Percentiles rank a stretch among this genome's conserved stretches.
Evolutionary conservation across 192 early-diverging fungal species (phyloP).

Genomic region (Cetraspora pellucida): DNA sequence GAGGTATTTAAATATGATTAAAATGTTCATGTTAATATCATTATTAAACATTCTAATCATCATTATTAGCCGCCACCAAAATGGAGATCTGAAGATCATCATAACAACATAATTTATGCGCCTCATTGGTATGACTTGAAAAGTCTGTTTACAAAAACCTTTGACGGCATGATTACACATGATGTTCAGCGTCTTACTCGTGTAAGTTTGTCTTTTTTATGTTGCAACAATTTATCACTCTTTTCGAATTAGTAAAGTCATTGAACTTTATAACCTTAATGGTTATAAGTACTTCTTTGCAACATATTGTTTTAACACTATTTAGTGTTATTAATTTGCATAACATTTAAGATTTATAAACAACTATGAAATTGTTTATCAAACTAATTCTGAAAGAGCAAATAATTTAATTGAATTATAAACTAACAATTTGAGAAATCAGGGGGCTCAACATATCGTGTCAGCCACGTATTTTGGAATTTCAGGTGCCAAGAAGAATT

Average conservation of each 20-base stretch:
- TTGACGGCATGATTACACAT: conserved; percentile 74
- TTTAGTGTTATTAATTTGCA: too few relatives aligned
- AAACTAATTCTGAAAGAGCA: not conserved
- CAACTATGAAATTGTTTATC: not conserved
- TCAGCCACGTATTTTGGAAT: conserved; percentile 78
- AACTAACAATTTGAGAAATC: conserved; percentile 28
- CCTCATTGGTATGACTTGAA: conserved; percentile 91
- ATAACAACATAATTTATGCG: conserved; percentile 68
- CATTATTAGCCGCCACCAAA: conserved; percentile 48
- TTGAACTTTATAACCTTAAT: not conserved
- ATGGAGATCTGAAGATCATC: conserved; percentile 47
- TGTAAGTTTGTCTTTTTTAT: conserved; percentile 44
- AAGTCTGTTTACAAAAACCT: conserved; percentile 70
- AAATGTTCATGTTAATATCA: not conserved
- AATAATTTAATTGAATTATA: too few relatives aligned
- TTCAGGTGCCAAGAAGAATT: conserved; percentile 75
- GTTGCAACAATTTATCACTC: not conserved
- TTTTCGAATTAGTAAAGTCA: not conserved
- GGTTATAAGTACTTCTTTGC: too few relatives aligned
- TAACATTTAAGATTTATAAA: not conserved
- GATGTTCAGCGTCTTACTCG: conserved; percentile 76
- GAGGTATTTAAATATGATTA: conserved; percentile 47
- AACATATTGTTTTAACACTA: too few relatives aligned
- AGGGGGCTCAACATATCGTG: conserved; percentile 70
- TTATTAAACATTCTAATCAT: not conserved